Percentiles rank a stretch among this genome's conserved stretches.
phyloP scores from a whole-genome alignment of 371 early-diverging fungal species.

The Dinochytrium kinnereticum region DNA sequence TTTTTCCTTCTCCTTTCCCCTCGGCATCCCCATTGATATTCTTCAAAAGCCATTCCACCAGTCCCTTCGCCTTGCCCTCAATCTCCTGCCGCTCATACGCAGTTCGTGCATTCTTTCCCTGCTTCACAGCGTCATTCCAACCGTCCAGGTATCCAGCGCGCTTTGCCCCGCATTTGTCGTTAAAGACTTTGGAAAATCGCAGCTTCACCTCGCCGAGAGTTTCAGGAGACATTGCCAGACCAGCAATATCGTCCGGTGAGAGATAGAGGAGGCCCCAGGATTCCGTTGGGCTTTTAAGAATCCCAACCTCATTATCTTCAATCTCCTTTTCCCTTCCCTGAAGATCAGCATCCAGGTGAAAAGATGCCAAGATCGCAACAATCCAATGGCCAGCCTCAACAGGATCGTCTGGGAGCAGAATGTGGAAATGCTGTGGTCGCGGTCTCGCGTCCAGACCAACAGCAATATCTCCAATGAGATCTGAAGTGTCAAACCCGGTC shows the following conservation, averaged over 20 bases:
- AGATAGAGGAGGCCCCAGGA: conserved; percentile 45
- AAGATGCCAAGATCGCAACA: conserved; percentile 39
- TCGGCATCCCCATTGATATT: neutral
- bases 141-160: conserved; percentile 28
- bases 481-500: conserved; percentile 16
- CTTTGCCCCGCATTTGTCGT: conserved; percentile 35
- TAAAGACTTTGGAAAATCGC: conserved; percentile 33
- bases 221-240: conserved; percentile 44
- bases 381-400: conserved; percentile 46
- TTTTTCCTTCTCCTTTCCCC: neutral
- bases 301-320: conserved; percentile 29
- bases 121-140: conserved; percentile 47
- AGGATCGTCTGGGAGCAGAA: conserved; percentile 17
- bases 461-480: conserved; percentile 22
- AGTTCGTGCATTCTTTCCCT: conserved; percentile 43
- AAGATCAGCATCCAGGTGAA: conserved; percentile 45
- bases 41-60: conserved; percentile 36
- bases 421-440: conserved; percentile 21
- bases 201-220: conserved; percentile 21
- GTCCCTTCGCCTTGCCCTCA: conserved; percentile 39
- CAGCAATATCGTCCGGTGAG: conserved; percentile 46
- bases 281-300: neutral
- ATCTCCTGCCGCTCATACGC: conserved; percentile 40
- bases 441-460: conserved; percentile 29
- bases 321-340: conserved; percentile 37